Conservation (phyloP, 805 yeast genomes). For the Hanseniaspora occidentalis region DNA sequence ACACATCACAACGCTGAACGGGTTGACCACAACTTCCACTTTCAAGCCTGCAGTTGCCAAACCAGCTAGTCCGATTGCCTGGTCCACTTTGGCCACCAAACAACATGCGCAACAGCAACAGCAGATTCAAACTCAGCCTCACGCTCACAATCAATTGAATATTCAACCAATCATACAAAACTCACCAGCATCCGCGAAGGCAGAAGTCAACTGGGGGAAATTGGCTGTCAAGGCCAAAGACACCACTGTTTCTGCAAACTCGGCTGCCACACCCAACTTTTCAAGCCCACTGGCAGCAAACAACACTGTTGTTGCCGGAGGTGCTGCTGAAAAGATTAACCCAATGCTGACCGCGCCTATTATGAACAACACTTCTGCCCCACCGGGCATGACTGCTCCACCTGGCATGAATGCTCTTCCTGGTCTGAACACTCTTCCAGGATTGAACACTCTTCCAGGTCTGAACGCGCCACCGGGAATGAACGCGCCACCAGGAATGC, state of each 20-base stretch:
- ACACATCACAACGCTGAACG: slow-evolving; percentile 22
- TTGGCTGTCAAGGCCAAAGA: slow-evolving; percentile 1
- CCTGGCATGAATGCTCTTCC: neutral
- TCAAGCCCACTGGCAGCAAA: slow-evolving; percentile 9
- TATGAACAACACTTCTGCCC: no score
- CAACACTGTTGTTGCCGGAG: slow-evolving; percentile 1
- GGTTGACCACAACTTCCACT: slow-evolving; percentile 21
- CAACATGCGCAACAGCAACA: slow-evolving; percentile 47
- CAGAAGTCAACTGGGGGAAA: slow-evolving; percentile 1
- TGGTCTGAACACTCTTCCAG: no score
- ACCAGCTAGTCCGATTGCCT: slow-evolving; percentile 30
- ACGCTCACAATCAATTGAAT: neutral
- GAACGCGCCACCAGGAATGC: neutral
- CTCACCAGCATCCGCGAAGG: slow-evolving; percentile 9
- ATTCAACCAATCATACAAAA: neutral
- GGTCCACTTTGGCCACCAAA: slow-evolving; percentile 10
- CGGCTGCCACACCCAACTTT: slow-evolving; percentile 10
- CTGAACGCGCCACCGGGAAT: neutral
- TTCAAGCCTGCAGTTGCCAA: slow-evolving; percentile 41
- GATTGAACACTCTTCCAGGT: no score
- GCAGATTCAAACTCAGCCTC: slow-evolving; percentile 15
- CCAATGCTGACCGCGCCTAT: neutral
- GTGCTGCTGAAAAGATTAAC: neutral
- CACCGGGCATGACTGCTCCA: neutral
- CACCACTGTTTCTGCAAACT: slow-evolving; percentile 7